Conservation (phyloP, 352 stramenopile species). For the Pythium pyrilobum region DNA sequence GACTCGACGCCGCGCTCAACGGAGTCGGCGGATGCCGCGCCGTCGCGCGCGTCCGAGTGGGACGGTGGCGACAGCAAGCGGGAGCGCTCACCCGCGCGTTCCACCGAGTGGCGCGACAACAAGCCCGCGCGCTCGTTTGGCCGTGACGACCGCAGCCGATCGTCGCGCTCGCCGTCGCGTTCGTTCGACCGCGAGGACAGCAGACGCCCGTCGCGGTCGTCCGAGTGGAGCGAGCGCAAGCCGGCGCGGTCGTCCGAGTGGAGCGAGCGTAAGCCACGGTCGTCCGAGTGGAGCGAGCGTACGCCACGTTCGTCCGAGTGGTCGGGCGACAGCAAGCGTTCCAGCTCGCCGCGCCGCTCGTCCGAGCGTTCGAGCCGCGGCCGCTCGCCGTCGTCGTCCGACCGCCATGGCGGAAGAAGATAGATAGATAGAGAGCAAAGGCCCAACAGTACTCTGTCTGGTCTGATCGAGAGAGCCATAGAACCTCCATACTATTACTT, state of each 20-base stretch:
- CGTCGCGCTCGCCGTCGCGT: no score
- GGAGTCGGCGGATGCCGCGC: no score
- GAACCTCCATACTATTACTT: no score
- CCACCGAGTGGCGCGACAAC: background rate
- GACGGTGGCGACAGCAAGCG: no score
- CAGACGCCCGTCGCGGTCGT: background rate
- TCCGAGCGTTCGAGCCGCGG: background rate
- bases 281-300: background rate
- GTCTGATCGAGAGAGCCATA: no score
- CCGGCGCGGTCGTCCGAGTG: background rate
- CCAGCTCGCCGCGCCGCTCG: background rate
- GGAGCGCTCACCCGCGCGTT: no score
- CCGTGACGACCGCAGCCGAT: no score
- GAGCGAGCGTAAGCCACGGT: background rate
- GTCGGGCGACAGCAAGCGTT: background rate
- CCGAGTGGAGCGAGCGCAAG: background rate
- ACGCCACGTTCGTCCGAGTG: background rate
- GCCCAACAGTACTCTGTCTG: no score
- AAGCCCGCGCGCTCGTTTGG: background rate
- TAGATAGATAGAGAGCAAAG: no score
- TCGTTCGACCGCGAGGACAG: no score
- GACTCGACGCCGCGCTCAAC: no score
- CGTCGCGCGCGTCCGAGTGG: background rate
- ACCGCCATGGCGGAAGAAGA: background rate
- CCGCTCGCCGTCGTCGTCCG: background rate